Evolutionary conservation across 75 land plant species (phyloP), one percentile per base, ranked within the genome.

Genomic region (Isoetes taiwanensis): DNA sequence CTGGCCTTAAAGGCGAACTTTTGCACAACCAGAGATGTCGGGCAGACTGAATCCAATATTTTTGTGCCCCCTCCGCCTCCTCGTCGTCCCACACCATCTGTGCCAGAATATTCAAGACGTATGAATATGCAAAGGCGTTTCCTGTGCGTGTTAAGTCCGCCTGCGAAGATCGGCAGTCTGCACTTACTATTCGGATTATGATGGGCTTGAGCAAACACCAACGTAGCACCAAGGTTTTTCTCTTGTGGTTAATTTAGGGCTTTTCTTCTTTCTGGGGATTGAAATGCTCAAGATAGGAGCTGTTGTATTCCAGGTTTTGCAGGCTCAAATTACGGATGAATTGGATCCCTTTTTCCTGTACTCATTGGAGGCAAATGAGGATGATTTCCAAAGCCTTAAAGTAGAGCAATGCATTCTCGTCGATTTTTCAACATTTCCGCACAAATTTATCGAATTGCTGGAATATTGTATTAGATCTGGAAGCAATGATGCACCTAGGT

Each of bases 321-420:
- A 67, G 54, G 70, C 65, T 42, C 74, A 71, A 54, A 48, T 71
- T 19, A 59, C 68, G 41, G 56, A 71, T 64, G 74, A 71, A 38
- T 17, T 40, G 40, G 74, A 71, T 59, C 74, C 74, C 16, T 71
- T 71, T 31, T 71, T 71, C 37, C 68, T 71, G 21, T 71, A 71
- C 38, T 65, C 70, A 11, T 41, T 71, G 56, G 74, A 71, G 52
- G 63, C 65, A 24, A 64, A 59, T 33, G 74, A 71, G 21, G 74
- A 71, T 9, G 74, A 71, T 52, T 71, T 71, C 29, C 68, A 71
- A 57, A 71, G 57, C 54, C 57, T 71, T 27, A 71, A 71, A 39
- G 74, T 71, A 55, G 74, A 71, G 28, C 74, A 71, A 32, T 71
- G 74, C 63, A 71, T 71, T 33, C 61, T 71, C 32, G 74, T 71